Conservation (phyloP, 805 yeast species). For the Nakazawaea peltata region DNA sequence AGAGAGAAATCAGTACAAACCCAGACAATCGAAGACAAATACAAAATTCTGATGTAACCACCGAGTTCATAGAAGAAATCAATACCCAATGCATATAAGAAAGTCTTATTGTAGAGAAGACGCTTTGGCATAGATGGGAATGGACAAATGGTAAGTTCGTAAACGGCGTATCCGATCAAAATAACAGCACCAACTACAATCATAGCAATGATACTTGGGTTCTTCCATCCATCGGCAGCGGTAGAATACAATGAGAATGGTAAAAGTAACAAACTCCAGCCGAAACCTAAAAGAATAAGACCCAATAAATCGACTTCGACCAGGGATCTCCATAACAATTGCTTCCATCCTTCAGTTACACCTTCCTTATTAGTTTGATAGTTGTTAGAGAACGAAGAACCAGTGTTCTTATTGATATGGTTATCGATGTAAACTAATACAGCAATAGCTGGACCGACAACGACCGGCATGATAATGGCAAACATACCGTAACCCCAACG, state of each 20-base stretch:
- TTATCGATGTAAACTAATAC: constrained; percentile 25
- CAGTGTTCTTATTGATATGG: constrained; percentile 19
- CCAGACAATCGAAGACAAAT: constrained; percentile 60
- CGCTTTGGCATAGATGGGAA: constrained; percentile 29
- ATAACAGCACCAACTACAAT: constrained; percentile 29
- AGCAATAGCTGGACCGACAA: constrained; percentile 23
- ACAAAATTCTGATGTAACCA: constrained; percentile 55
- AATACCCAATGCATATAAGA: constrained; percentile 25
- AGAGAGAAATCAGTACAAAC: constrained; percentile 52
- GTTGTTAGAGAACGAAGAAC: constrained; percentile 4
- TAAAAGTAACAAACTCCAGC: constrained; percentile 28
- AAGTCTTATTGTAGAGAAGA: constrained; percentile 27
- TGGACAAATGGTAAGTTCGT: constrained; percentile 18
- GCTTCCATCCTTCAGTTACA: constrained; percentile 1
- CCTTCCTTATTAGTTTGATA: background rate
- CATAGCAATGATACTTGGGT: constrained; percentile 35
- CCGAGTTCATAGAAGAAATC: constrained; percentile 51
- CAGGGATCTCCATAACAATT: constrained; percentile 14
- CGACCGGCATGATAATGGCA: constrained; percentile 34
- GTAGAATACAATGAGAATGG: constrained; percentile 28
- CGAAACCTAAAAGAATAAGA: constrained; percentile 27
- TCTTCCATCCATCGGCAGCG: constrained; percentile 26
- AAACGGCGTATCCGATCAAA: constrained; percentile 8
- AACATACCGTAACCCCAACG: constrained; percentile 46
- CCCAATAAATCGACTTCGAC: constrained; percentile 32